Base-by-base conservation (phyloP, 306 rosid genomes). In the Cyamopsis tetragonoloba region DNA sequence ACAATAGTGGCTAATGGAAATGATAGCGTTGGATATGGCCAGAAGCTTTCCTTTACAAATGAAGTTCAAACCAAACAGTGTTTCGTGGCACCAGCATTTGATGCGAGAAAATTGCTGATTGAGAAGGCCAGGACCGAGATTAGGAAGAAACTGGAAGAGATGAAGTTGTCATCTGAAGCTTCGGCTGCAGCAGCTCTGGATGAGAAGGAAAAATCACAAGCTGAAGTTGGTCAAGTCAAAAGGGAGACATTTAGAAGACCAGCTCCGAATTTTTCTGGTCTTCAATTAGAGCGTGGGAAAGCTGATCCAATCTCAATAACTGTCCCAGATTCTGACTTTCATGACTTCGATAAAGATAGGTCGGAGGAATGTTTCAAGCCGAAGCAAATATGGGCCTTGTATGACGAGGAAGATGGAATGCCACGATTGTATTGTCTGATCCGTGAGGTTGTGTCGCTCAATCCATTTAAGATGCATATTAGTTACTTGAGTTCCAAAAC, bases 361-460 rank as follows among this genome's bases (percentile, higher is more conserved):
- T 82, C 96, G 11, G 99, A 95, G 80, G 87, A 88, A 73, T 88
- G 97, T 80, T 95, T 95, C 85, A 86, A 56, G 81, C 95, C 97
- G 11, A 95, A 90, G 84, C 99, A 95, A 77, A 88, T 95, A 84
- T 95, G 99, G 99, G 99, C 99, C 58, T 72, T 95, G 49, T 95
- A 95, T 71, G 99, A 95, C 43, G 99, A 95, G 75, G 98, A 92
- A 62, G 99, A 95, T 69, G 97, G 97, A 19, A 95, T 95, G 99
- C 99, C 99, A 17, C 92, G 99, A 28, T 81, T 95, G 87, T 91
- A 95, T 84, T 95, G 99, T 78, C 78, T 95, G 68, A 78, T 95
- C 79, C 99, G 97, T 2, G 97, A 95, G 81, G 82, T 95, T 39
- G 69, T 90, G 72, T 86, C 99, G 22, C 74, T 95, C 62, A 81